These are phyloP conservation scores for Daldinia bambusicola DNA, from an alignment of 495 filamentous ascomycete species.

Conservation along the genomic window DNA sequence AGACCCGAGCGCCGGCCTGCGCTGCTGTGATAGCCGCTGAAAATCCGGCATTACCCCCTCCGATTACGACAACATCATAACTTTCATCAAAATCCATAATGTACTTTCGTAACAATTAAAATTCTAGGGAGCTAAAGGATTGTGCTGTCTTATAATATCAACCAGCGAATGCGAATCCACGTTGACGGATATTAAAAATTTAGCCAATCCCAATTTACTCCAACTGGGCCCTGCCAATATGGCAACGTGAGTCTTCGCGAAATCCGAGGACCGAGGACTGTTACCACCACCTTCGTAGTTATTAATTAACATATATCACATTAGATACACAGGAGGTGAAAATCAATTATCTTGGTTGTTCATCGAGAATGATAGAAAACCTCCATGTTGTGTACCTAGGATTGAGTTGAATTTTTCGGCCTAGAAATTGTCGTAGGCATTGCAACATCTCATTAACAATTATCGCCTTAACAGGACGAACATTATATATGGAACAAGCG, in stretches of 20 bases:
- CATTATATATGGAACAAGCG: no score
- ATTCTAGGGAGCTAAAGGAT: neutral
- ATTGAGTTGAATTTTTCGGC: no score
- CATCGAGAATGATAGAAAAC: neutral
- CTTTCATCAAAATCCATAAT: conserved; percentile 42
- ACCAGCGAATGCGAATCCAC: neutral
- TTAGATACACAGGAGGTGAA: neutral
- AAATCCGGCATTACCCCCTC: conserved; percentile 69
- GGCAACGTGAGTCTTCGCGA: no score
- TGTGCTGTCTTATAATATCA: neutral
- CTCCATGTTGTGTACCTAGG: no score
- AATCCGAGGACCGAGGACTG: neutral
- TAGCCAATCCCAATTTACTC: conserved; percentile 18
- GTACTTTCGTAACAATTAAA: neutral
- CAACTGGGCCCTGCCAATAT: conserved; percentile 2
- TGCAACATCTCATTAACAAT: neutral
- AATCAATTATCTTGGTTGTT: neutral
- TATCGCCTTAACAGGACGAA: neutral
- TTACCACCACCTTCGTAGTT: neutral
- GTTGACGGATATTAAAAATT: neutral
- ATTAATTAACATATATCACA: neutral
- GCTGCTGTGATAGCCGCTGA: conserved; percentile 62
- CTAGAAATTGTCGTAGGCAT: neutral
- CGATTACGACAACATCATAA: conserved; percentile 65
- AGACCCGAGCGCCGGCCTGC: conserved; percentile 52